A percentile compares a stretch with the other conserved stretches of the same genome.
phyloP scores from a whole-genome alignment of 306 rosid species.

The Hippophae gyantsensis region DNA sequence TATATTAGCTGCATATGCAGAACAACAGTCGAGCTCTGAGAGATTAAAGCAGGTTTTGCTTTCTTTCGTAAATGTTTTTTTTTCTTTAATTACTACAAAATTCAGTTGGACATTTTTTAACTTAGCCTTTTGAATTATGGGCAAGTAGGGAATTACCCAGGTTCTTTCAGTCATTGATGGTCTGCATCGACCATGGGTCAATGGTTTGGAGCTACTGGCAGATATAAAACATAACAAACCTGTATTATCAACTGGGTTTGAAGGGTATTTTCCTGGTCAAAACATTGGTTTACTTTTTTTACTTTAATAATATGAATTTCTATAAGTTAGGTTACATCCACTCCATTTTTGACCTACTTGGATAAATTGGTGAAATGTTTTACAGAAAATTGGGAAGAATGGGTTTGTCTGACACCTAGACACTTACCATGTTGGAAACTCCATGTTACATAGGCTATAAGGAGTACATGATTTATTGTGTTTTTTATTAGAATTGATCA shows the following conservation, averaged over 20 bases:
- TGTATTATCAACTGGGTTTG: constrained; percentile 51
- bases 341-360: too few relatives aligned
- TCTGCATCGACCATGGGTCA: constrained; percentile 33
- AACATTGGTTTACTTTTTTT: not conserved
- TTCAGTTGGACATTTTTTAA: not conserved
- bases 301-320: not conserved
- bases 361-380: too few relatives aligned
- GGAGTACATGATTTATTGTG: not conserved
- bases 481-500: constrained; percentile 49
- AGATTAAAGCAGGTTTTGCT: constrained; percentile 35
- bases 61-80: too few relatives aligned
- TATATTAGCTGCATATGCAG: constrained; percentile 26
- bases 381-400: too few relatives aligned
- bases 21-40: constrained; percentile 26
- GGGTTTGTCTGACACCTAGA: too few relatives aligned
- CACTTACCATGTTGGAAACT: too few relatives aligned
- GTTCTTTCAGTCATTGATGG: constrained; percentile 28
- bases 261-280: constrained; percentile 39
- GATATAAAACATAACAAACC: constrained; percentile 27
- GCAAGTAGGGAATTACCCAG: constrained; percentile 34
- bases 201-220: constrained; percentile 42
- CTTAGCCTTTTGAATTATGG: not conserved
- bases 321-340: not conserved
- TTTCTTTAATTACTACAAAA: too few relatives aligned
- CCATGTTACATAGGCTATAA: too few relatives aligned